Percentiles rank a stretch among this genome's conserved stretches.
These are phyloP conservation scores for Flaveria trinervia DNA, from an alignment of 129 eudicot genomes.

Conservation along the genomic window DNA sequence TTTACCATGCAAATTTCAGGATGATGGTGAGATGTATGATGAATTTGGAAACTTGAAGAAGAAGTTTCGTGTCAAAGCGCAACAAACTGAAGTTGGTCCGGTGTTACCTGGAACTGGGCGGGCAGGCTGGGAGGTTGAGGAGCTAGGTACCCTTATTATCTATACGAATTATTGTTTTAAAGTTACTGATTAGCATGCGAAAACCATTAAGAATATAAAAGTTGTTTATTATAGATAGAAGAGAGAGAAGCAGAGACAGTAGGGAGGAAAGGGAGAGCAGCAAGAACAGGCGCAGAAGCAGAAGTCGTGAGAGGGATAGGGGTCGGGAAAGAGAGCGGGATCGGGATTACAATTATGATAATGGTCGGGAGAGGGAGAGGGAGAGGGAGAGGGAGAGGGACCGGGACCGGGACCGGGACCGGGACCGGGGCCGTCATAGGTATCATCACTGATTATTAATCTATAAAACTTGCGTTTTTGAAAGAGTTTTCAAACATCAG, in stretches of 20 bases:
- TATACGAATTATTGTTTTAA: neutral
- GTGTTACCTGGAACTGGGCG: conserved; percentile 84
- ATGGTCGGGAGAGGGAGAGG: conserved; percentile 32
- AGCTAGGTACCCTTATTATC: conserved; percentile 57
- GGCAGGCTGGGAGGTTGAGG: conserved; percentile 97
- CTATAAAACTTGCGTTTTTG: conserved; percentile 20
- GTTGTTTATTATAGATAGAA: conserved; percentile 35
- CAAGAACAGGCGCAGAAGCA: conserved; percentile 51
- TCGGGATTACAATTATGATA: conserved; percentile 44
- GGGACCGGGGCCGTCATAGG: conserved; percentile 28
- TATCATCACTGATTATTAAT: conserved; percentile 46
- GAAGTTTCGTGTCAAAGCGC: conserved; percentile 77
- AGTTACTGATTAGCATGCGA: neutral
- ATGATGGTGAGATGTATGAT: conserved; percentile 98
- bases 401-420: neutral
- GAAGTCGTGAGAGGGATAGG: conserved; percentile 69
- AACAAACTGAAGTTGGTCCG: conserved; percentile 67
- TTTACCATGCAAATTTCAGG: conserved; percentile 47
- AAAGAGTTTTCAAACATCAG: conserved; percentile 4
- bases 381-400: conserved; percentile 47
- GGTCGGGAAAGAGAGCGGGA: conserved; percentile 63
- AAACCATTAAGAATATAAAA: neutral
- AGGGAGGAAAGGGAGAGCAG: conserved; percentile 52
- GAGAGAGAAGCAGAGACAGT: conserved; percentile 69
- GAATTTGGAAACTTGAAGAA: conserved; percentile 93